Base-by-base conservation (phyloP, 2,329 filamentous ascomycete genomes). In the Ophiostoma piceae region DNA sequence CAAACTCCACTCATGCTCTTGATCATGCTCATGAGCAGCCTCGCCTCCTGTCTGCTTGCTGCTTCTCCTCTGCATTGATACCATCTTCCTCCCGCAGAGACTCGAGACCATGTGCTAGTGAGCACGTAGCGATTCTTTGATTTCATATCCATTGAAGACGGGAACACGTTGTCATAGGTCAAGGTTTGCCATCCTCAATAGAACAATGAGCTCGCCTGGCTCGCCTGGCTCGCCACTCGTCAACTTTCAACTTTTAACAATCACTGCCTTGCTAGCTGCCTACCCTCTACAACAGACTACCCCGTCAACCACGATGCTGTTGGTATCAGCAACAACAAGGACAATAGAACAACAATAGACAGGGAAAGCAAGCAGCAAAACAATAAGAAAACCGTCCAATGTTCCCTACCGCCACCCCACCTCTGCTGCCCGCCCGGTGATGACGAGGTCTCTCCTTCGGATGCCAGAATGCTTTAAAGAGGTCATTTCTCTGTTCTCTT, bases 361-460 rank as follows among this genome's bases (percentile, higher is more conserved):
- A n/a, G n/a, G 5, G 32, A 64, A 8, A 7, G 7, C 32, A 64
- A 6, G 9, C 29, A 7, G 12, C 60, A 32, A 37, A 64, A 64
- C 19, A 65, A 37, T 39, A 65, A 62, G 29, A 8, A 39, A 60
- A 22, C 29, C 29, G 22, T 67, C 47, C 66, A 7, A 67, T 67
- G 47, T 29, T 41, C 66, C 35, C n/a, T n/a, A 11, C 29, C 35
- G 35, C 35, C 62, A 65, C 66, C 39, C 66, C 41, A 51, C 66
- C 26, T 26, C 39, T 67, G 41, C 26, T 54, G 41, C 66, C 29
- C 16, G 29, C 41, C 41, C 35, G 26, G 66, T 67, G 66, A 67
- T 67, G 66, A 67, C 66, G 66, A 67, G 66, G 66, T 67, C 43
- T 41, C 29, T 67, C 29, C 47, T 57, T 67, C 47, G 41, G 66